Percentiles rank a stretch among this genome's conserved stretches.
Conservation (phyloP, 1,139 yeast genomes). For the Saccharomycopsis hybrid region DNA sequence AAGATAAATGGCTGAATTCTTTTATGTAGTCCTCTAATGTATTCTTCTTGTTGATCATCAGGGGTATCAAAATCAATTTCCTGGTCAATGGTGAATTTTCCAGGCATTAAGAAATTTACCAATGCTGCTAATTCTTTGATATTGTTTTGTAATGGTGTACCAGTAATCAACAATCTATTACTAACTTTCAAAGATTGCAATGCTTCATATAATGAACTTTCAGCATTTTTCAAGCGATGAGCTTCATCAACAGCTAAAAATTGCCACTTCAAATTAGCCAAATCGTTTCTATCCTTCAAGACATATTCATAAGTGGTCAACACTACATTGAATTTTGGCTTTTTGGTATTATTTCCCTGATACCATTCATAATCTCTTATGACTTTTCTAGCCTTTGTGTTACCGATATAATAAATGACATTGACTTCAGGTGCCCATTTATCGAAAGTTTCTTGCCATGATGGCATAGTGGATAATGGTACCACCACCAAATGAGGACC, state of each 20-base stretch:
- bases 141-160: slow-evolving; percentile 96
- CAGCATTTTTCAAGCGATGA: slow-evolving; percentile 91
- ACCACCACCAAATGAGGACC: slow-evolving; percentile 97
- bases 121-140: slow-evolving; percentile 93
- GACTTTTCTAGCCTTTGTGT: slow-evolving; percentile 74
- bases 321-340: slow-evolving; percentile 80
- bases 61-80: slow-evolving; percentile 93
- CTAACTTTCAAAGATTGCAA: slow-evolving; percentile 74
- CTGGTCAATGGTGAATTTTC: slow-evolving; percentile 79
- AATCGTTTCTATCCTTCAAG: slow-evolving; percentile 73
- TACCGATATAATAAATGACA: slow-evolving; percentile 88
- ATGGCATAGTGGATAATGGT: slow-evolving; percentile 92
- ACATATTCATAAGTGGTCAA: slow-evolving; percentile 95
- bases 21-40: slow-evolving; percentile 77
- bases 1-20: slow-evolving; percentile 86
- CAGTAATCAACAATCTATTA: slow-evolving; percentile 86
- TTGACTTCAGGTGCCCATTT: slow-evolving; percentile 97
- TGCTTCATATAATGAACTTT: slow-evolving; percentile 86
- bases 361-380: slow-evolving; percentile 85
- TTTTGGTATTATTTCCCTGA: slow-evolving; percentile 46
- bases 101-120: slow-evolving; percentile 94
- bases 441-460: slow-evolving; percentile 99
- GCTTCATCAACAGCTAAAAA: slow-evolving; percentile 98
- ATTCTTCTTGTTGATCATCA: slow-evolving; percentile 77
- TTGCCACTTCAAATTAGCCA: slow-evolving; percentile 89